Percentiles rank a stretch among this genome's conserved stretches.
Evolutionary conservation across 345 rosid species (phyloP).

Genomic region (Acer saccharum): DNA sequence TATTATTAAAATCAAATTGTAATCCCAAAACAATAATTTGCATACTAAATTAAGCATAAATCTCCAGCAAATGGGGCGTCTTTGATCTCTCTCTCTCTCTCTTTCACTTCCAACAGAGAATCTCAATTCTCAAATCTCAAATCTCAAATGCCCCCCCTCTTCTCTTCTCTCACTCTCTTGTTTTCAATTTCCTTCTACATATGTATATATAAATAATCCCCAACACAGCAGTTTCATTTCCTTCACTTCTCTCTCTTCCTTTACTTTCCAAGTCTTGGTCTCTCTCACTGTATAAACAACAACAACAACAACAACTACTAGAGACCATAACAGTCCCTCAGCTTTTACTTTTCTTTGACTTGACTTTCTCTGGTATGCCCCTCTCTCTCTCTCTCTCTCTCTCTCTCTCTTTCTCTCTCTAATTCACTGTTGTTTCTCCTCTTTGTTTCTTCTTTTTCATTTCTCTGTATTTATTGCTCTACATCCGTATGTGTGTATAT

Average conservation of each 20-base stretch:
- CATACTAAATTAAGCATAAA: conserved; percentile 19
- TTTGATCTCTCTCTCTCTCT: neutral
- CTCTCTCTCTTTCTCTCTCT: conserved; percentile 1
- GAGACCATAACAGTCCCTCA: conserved; percentile 34
- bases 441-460: neutral
- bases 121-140: neutral
- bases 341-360: conserved; percentile 30
- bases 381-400: conserved; percentile 3
- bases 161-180: neutral
- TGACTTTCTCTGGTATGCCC: conserved; percentile 34
- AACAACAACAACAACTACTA: neutral
- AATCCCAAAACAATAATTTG: conserved; percentile 15
- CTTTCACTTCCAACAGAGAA: neutral
- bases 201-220: neutral
- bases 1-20: neutral
- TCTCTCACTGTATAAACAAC: conserved; percentile 15
- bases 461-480: neutral
- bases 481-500: neutral
- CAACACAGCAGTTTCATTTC: neutral
- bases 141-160: conserved; percentile 18
- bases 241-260: conserved; percentile 42
- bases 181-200: too few relatives aligned
- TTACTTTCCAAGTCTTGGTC: conserved; percentile 31
- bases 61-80: conserved; percentile 26
- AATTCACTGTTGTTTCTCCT: neutral